Evolutionary conservation across 371 early-diverging fungal species (phyloP), one percentile per base, ranked within the genome.

Genomic region (Mucor ambiguus): DNA sequence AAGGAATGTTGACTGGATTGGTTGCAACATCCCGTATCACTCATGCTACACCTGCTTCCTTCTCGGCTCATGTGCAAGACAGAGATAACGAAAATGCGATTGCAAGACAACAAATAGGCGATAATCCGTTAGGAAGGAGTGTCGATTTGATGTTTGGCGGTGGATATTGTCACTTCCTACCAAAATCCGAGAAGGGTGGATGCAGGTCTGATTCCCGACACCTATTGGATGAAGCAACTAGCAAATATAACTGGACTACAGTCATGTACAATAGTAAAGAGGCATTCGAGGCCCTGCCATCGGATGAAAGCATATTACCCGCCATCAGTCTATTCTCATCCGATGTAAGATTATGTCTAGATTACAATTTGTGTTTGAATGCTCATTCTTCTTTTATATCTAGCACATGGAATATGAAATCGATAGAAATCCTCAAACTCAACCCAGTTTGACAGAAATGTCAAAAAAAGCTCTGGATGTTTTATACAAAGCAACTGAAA

Each of bases 71-170:
- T 68, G 93, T 94, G 10, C 72, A 77, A 18, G 72, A 86, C 73
- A 84, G 97, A 30, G 87, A 90, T 58, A 81, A 89, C 82, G 92
- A 96, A 76, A 79, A 89, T 54, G 79, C 86, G n/a, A 98, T 98
- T 76, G 96, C 97, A 12, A 75, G 78, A 60, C 93, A 96, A 49
- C 91, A 95, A 75, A 88, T 96, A 30, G 97, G 97, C 55, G 82
- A 93, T 68, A 89, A 90, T 73, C 83, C 91, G 9, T 78, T 96
- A 24, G 93, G 93, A 4, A 87, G 93, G 4, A 83, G 84, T 30
- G 89, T 93, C 3, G 97, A 98, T 78, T 69, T 97, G 58, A 88
- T 95, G 89, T 87, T 97, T 77, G 97, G 96, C 37, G 97, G 97
- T 30, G 98, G 98, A 9, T 71, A 71, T 10, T 97, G 98, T 78